phyloP scores from a whole-genome alignment of 805 yeast species.

The Metschnikowia koreensis region DNA sequence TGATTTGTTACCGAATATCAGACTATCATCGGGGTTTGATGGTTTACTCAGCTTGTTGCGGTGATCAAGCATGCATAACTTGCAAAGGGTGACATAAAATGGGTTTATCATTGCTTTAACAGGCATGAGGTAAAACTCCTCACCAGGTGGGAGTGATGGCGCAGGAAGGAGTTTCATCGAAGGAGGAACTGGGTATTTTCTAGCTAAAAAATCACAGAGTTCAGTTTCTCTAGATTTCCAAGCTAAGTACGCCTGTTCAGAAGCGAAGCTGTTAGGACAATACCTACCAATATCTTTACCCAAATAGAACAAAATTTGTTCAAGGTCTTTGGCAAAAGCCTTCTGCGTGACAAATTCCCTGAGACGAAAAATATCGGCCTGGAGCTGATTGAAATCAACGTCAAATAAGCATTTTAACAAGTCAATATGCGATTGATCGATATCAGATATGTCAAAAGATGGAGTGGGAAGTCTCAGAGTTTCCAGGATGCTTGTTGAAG shows the following conservation, averaged over 20 bases:
- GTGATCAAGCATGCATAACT: conserved; percentile 38
- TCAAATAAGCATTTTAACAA: conserved; percentile 49
- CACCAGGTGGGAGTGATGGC: conserved; percentile 34
- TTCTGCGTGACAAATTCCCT: conserved; percentile 43
- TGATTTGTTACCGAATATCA: conserved; percentile 39
- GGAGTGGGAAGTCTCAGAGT: conserved; percentile 38
- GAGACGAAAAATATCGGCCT: conserved; percentile 49
- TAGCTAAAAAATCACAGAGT: conserved; percentile 23
- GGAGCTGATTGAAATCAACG: conserved; percentile 48
- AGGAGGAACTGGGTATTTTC: conserved; percentile 34
- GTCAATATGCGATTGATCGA: conserved; percentile 45
- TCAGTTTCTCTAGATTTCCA: conserved; percentile 35
- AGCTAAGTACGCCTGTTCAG: conserved; percentile 23
- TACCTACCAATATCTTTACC: conserved; percentile 44
- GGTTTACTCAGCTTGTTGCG: conserved; percentile 6
- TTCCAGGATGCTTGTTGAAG: not conserved
- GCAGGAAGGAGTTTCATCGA: conserved; percentile 28
- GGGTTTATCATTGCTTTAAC: conserved; percentile 33
- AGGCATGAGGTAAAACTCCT: conserved; percentile 39
- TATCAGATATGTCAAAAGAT: conserved; percentile 52
- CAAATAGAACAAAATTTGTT: conserved; percentile 32
- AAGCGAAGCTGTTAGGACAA: conserved; percentile 23
- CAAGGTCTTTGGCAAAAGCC: conserved; percentile 36
- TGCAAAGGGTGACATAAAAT: conserved; percentile 39
- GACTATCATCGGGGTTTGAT: conserved; percentile 18